Conservation (phyloP, 2,329 filamentous ascomycete species). For the Cladophialophora psammophila region DNA sequence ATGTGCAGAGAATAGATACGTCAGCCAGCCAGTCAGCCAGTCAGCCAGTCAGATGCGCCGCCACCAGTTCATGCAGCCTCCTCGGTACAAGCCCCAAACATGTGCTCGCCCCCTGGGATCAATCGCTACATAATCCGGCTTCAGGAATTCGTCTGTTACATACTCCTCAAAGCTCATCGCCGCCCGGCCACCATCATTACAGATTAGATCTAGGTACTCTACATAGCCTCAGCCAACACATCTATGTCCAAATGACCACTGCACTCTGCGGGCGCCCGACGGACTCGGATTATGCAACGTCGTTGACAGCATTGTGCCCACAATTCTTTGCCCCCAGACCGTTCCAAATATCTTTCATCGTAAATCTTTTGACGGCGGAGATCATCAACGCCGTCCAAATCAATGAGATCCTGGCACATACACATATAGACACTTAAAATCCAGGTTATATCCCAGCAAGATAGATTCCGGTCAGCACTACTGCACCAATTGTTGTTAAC, state of each 20-base stretch:
- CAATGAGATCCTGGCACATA: constrained; percentile 17
- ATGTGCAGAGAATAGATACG: neutral
- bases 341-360: constrained; percentile 6
- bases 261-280: neutral
- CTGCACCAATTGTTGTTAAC: constrained; percentile 29
- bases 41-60: no score
- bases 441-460: constrained; percentile 29
- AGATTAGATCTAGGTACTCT: constrained; percentile 1
- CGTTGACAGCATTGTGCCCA: neutral
- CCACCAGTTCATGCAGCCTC: no score
- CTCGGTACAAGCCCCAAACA: no score
- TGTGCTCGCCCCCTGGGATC: no score
- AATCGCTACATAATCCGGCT: no score
- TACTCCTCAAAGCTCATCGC: neutral
- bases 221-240: neutral
- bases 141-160: neutral
- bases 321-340: neutral
- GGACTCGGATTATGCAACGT: neutral
- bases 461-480: constrained; percentile 31
- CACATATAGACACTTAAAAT: neutral
- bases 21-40: neutral
- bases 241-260: neutral
- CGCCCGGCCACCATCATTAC: neutral
- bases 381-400: constrained; percentile 16
- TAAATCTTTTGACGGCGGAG: constrained; percentile 20